A percentile compares a stretch with the other conserved stretches of the same genome.
Conservation (phyloP, 768 basidiomycete species). For the Tricholomella constricta region DNA sequence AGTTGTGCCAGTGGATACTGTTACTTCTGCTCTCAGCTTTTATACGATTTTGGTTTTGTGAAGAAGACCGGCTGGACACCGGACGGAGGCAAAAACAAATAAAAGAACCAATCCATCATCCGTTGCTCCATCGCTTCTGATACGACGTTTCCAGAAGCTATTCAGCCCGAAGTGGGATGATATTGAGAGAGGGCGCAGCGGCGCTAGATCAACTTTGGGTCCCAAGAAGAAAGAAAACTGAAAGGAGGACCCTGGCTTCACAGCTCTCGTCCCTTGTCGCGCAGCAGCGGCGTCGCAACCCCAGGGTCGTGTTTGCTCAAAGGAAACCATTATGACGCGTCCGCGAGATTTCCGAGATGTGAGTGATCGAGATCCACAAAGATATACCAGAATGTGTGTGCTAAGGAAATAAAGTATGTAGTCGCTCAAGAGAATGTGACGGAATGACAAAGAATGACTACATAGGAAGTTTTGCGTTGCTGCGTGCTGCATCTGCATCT, state of each 20-base stretch:
- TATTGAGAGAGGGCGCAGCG: neutral
- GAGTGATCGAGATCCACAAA: neutral
- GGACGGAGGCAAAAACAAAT: conserved; percentile 2
- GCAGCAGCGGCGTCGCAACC: neutral
- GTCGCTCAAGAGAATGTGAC: neutral
- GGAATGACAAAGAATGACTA: neutral
- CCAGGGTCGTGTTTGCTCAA: neutral
- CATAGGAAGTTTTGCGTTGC: neutral
- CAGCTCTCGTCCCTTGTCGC: too few relatives aligned
- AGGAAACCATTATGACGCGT: too few relatives aligned
- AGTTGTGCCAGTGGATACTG: neutral
- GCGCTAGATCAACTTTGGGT: neutral
- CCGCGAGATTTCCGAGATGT: neutral
- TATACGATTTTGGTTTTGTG: neutral
- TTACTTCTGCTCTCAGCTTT: neutral
- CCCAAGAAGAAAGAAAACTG: neutral
- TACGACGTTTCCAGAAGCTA: conserved; percentile 1
- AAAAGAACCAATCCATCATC: neutral
- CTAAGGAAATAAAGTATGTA: neutral
- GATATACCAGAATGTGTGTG: neutral
- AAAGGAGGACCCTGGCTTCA: neutral
- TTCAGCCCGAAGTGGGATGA: neutral
- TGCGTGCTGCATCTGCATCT: neutral
- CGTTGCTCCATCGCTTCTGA: conserved; percentile 4
- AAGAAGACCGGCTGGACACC: conserved; percentile 2